A percentile compares a stretch with the other conserved stretches of the same genome.
phyloP scores from a whole-genome alignment of 352 stramenopile genomes.

The Stephanocyclus meneghinianus region DNA sequence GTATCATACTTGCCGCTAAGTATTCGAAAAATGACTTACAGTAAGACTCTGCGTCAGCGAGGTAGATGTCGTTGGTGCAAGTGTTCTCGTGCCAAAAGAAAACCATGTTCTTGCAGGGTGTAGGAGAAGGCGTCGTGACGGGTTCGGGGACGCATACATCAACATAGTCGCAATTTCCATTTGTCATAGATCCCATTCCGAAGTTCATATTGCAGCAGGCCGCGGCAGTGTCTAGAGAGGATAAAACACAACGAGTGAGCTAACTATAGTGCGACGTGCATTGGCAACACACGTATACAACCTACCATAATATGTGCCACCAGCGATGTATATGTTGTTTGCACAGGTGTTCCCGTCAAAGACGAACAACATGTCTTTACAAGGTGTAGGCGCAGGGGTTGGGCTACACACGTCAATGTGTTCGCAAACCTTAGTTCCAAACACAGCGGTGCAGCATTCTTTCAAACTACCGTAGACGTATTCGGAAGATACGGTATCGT shows the following conservation, averaged over 20 bases:
- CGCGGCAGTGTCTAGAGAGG: neutral
- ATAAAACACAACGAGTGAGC: neutral
- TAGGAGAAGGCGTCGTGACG: neutral
- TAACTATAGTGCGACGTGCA: neutral
- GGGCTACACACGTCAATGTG: conserved; percentile 1
- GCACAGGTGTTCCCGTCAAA: conserved; percentile 14
- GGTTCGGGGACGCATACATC: conserved; percentile 1
- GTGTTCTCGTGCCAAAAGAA: conserved; percentile 17
- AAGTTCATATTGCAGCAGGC: conserved; percentile 15
- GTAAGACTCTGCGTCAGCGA: neutral
- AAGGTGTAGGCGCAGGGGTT: neutral
- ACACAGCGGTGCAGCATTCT: conserved; percentile 9
- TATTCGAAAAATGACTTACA: neutral
- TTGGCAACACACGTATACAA: neutral
- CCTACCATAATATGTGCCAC: neutral
- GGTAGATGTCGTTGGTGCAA: conserved; percentile 15
- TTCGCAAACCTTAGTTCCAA: conserved; percentile 5
- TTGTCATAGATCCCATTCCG: neutral
- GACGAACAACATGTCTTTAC: conserved; percentile 3
- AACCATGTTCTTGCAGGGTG: neutral
- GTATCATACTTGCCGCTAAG: neutral
- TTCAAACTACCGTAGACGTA: conserved; percentile 4
- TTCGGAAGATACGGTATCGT: conserved; percentile 3
- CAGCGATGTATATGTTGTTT: neutral
- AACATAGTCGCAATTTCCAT: conserved; percentile 15